Evolutionary conservation across 306 rosid genomes (phyloP), one percentile per base, ranked within the genome.

Genomic region (Betula pendula): DNA sequence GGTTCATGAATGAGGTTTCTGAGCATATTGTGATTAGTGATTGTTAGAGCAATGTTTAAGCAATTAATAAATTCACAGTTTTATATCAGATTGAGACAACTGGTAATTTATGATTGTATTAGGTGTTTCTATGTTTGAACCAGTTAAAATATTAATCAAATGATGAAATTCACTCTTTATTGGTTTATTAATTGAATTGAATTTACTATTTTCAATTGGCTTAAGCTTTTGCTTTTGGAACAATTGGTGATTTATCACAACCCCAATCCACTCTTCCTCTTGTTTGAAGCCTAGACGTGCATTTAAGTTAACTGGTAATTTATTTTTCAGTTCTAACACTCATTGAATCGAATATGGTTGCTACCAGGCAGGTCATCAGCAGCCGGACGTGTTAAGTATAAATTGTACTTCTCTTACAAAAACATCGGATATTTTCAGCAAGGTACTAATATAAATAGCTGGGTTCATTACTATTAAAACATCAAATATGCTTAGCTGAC

Each of bases 401-500:
- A 92, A 87, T 56, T 92, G 99, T 73, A 87, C 96, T 51, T 80
- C 94, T 17, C 89, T 95, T 24, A 47, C 87, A 17, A 90, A 88
- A 24, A 89, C 97, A 53, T 83, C 97, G 8, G 97, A 90, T 50
- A 88, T 92, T 69, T 95, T 95, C 83, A 53, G 60, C 12, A 90
- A 90, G 97, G 97, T 95, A 85, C 19, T 76, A n/a, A 81, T 50
- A 33, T 15, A 35, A 20, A 43, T 43, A 60, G 20, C 70, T 10
- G 45, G 42, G 58, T 31, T 59, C 20, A 66, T 70, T 74, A 65
- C 63, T 58, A 68, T 69, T 33, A 14, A 15, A 51, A 1, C 4
- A 70, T 14, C 15, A 52, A 52, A 16, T 79, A 62, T 29, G 45
- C 86, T 86, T 81, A 85, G 25, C 72, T 29, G 27, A 45, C 52